Base-by-base conservation (phyloP, 441 rosid genomes). In the Pelargonium myrrhifolium region DNA sequence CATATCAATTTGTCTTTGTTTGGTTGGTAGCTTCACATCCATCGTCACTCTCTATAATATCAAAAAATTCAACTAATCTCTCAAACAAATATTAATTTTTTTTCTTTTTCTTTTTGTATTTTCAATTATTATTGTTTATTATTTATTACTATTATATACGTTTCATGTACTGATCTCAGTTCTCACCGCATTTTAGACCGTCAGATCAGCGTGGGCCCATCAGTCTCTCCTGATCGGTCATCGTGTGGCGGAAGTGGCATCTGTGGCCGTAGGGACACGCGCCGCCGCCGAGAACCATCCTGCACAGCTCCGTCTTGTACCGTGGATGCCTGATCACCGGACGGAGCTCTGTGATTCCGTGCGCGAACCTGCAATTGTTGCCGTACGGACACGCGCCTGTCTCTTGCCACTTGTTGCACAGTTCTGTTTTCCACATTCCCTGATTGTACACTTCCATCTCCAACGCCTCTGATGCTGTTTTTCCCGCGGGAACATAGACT, bases 371-470 rank as follows among this genome's bases (percentile, higher is more conserved):
- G 79, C 91, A 84, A 64, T 84, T 79, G 31, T 83, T 78, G 43
- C 85, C 86, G n/a, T 84, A 86, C n/a, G 89, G 89, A 72, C 91
- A 86, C 24, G 85, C 58, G 8, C 89, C 87, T 2, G 86, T 86
- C 77, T 83, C 87, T 71, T 86, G 91, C 91, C 89, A 86, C 73
- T 86, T 86, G 84, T 86, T 84, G 85, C 89, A 84, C 7, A 86
- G 79, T 71, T 86, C 91, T 6, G 91, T 86, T 81, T 81, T 86
- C 74, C 66, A 72, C 89, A 83, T 83, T 64, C 91, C 91, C 76
- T 86, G 87, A 72, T 79, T 80, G 79, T 78, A 84, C 62, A 81
- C 89, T 65, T 86, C 84, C 61, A 83, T 82, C 67, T 84, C 91
- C 47, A 77, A 81, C 31, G 85, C 80, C 74, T 80, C 83, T 70